A percentile compares a stretch with the other conserved stretches of the same genome.
These are phyloP conservation scores for Solanum hybrid DNA, from an alignment of 305 asterid genomes.

Conservation along the genomic window DNA sequence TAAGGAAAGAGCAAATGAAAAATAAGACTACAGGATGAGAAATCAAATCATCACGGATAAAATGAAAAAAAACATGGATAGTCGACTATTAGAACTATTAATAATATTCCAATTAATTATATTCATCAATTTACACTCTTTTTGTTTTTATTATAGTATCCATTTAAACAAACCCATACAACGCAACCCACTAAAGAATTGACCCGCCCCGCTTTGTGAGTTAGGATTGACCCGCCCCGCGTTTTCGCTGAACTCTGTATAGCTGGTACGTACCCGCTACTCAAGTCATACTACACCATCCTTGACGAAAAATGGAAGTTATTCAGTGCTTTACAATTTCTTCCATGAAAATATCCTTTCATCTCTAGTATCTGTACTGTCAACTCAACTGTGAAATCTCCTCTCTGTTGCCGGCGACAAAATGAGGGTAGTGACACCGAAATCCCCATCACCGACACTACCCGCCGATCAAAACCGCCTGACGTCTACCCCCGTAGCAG, in stretches of 20 bases:
- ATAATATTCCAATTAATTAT: too few species aligned
- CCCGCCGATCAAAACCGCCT: neutral
- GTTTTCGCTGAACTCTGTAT: neutral
- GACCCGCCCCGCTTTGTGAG: neutral
- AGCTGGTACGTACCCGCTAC: neutral
- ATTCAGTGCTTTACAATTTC: neutral
- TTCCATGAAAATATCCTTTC: neutral
- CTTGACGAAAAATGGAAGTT: neutral
- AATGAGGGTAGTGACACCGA: slow-evolving; percentile 2
- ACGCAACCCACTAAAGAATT: neutral
- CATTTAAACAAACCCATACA: neutral
- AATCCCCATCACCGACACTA: neutral
- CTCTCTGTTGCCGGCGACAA: neutral
- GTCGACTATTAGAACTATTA: too few species aligned
- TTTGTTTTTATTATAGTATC: too few species aligned
- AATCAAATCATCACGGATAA: too few species aligned
- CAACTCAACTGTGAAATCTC: neutral
- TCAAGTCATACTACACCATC: neutral
- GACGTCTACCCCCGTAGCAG: slow-evolving; percentile 3
- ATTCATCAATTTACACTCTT: too few species aligned
- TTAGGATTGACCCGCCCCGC: neutral
- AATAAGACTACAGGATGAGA: too few species aligned
- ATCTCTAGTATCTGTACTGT: neutral
- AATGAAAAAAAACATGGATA: too few species aligned
- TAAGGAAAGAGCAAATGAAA: too few species aligned